Percentiles rank a stretch among this genome's conserved stretches.
These are phyloP conservation scores for Phaeosphaeria sp. DNA, from an alignment of 2,329 filamentous ascomycete species.

Conservation along the genomic window DNA sequence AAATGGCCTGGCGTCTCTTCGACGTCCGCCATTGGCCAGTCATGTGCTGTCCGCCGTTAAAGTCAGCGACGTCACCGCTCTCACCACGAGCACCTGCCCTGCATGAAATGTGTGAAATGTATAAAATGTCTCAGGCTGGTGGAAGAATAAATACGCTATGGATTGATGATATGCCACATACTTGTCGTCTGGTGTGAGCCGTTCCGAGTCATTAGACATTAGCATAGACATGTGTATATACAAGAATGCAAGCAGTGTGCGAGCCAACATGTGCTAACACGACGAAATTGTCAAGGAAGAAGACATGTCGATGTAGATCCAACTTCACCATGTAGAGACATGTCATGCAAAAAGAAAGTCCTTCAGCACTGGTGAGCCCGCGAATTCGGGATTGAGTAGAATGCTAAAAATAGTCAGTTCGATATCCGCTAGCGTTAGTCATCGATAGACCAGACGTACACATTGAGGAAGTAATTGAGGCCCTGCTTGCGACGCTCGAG, in stretches of 20 bases:
- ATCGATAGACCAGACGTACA: conserved; percentile 48
- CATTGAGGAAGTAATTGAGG: conserved; percentile 94
- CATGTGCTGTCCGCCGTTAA: not conserved
- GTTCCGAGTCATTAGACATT: not conserved
- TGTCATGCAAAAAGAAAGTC: conserved; percentile 77
- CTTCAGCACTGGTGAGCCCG: conserved; percentile 86
- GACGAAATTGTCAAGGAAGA: not conserved
- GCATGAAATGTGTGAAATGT: not conserved
- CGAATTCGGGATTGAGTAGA: conserved; percentile 90
- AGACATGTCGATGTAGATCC: not conserved
- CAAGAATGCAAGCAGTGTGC: not conserved
- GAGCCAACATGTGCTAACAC: not conserved
- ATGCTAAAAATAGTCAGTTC: conserved; percentile 63
- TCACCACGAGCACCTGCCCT: not conserved
- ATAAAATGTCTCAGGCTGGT: not conserved
- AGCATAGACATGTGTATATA: not conserved
- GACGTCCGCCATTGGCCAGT: not conserved
- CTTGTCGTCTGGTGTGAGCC: not conserved
- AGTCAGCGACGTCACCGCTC: not conserved
- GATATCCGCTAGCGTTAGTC: conserved; percentile 30
- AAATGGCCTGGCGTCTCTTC: not conserved
- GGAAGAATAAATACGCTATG: not conserved
- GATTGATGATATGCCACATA: not conserved
- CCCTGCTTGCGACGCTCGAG: conserved; percentile 83
- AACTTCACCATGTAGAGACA: not conserved